Evolutionary conservation across 306 rosid genomes (phyloP).

Genomic region (Heteromeles arbutifolia): DNA sequence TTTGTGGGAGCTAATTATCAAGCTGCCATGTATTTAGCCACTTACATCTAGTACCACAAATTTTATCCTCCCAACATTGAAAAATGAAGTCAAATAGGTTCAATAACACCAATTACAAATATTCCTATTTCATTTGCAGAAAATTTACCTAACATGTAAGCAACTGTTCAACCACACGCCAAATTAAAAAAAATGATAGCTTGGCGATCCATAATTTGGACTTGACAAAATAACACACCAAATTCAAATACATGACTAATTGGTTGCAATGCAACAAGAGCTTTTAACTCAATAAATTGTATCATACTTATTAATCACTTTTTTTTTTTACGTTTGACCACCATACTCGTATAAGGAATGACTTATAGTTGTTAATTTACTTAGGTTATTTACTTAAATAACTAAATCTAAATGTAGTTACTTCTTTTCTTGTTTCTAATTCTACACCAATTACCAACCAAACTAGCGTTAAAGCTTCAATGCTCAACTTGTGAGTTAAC

Average conservation of each 20-base stretch:
- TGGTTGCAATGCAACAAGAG: not conserved
- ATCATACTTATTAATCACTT: not conserved
- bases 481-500: slow-evolving; percentile 26
- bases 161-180: slow-evolving; percentile 19
- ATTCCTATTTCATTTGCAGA: slow-evolving; percentile 7
- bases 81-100: not conserved
- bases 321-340: too few relatives aligned
- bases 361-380: too few relatives aligned
- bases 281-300: not conserved
- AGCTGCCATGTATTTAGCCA: not conserved
- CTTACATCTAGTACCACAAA: not conserved
- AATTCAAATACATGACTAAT: too few relatives aligned
- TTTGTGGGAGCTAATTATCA: not conserved
- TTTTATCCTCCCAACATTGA: not conserved
- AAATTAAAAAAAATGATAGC: not conserved
- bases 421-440: too few relatives aligned
- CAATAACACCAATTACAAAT: not conserved
- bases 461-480: slow-evolving; percentile 11
- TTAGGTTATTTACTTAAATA: too few relatives aligned
- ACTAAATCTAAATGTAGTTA: too few relatives aligned
- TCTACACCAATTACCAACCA: too few relatives aligned
- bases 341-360: too few relatives aligned
- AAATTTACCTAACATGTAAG: slow-evolving; percentile 33
- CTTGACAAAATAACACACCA: not conserved
- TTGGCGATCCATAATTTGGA: too few relatives aligned